Conservation (phyloP, 1,284 basidiomycete genomes). For the Puccinia horiana region DNA sequence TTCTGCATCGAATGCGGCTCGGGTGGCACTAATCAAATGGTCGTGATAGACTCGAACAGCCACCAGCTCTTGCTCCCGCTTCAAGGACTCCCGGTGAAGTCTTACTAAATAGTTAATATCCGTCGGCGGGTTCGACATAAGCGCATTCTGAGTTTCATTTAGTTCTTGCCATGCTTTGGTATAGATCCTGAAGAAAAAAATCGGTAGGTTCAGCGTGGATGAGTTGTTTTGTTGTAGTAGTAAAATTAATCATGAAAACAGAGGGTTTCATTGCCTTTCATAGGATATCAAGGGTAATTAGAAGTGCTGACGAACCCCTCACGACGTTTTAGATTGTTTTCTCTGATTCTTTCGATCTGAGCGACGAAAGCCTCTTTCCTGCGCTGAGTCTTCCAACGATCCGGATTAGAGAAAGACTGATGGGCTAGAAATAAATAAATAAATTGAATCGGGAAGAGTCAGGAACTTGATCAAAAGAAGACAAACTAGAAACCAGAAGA, state of each 20-base stretch:
- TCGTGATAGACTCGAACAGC: constrained; percentile 61
- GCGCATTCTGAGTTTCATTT: constrained; percentile 53
- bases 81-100: constrained; percentile 61
- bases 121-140: constrained; percentile 59
- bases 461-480: not conserved
- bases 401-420: constrained; percentile 3
- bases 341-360: constrained; percentile 62
- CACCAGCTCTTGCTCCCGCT: constrained; percentile 61
- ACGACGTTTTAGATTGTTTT: constrained; percentile 60
- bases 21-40: constrained; percentile 58
- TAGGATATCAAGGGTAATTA: not conserved
- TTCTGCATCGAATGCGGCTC: constrained; percentile 61
- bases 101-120: constrained; percentile 61
- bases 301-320: constrained; percentile 59
- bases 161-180: constrained; percentile 52
- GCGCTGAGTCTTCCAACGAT: constrained; percentile 31
- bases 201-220: constrained; percentile 35
- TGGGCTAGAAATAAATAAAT: not conserved
- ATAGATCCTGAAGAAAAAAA: constrained; percentile 50
- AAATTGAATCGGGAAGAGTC: not conserved
- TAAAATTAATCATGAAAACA: not conserved
- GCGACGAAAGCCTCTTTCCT: constrained; percentile 62
- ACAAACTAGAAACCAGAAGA: not conserved
- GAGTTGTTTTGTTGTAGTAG: constrained; percentile 31
- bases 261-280: not conserved